Conservation (phyloP, 2,329 filamentous ascomycete genomes). For the Hypomyces perniciosus region DNA sequence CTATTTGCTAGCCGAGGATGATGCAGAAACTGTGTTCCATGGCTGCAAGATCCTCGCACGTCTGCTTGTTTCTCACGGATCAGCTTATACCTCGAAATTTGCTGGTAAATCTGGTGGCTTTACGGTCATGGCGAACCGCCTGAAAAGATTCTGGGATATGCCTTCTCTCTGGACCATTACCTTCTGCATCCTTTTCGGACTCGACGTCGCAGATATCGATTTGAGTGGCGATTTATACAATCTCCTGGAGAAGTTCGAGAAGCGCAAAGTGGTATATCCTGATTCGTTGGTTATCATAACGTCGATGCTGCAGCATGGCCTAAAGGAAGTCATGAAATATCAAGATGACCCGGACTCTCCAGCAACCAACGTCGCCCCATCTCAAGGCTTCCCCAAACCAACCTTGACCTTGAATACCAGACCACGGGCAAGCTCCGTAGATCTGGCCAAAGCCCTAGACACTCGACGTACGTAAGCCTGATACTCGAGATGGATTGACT, state of each 20-base stretch:
- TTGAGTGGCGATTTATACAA: constrained; percentile 65
- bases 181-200: constrained; percentile 81
- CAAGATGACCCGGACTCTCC: constrained; percentile 56
- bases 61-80: constrained; percentile 75
- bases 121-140: constrained; percentile 70
- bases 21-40: constrained; percentile 74
- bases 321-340: constrained; percentile 63
- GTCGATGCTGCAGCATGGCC: constrained; percentile 78
- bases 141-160: constrained; percentile 85
- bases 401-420: constrained; percentile 16
- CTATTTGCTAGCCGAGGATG: constrained; percentile 81
- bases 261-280: constrained; percentile 62
- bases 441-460: constrained; percentile 55
- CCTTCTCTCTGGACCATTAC: constrained; percentile 80
- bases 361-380: constrained; percentile 12
- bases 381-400: constrained; percentile 4
- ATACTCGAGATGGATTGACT: too few species aligned
- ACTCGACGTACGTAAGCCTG: constrained; percentile 39
- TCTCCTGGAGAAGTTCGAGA: constrained; percentile 68
- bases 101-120: constrained; percentile 80
- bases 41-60: constrained; percentile 79
- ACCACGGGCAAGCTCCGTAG: constrained; percentile 57
- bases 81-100: constrained; percentile 79
- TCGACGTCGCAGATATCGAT: constrained; percentile 69
- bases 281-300: constrained; percentile 76